phyloP scores from a whole-genome alignment of 202 grass and related monocot species.

The Thinopyrum obtusiflorum region DNA sequence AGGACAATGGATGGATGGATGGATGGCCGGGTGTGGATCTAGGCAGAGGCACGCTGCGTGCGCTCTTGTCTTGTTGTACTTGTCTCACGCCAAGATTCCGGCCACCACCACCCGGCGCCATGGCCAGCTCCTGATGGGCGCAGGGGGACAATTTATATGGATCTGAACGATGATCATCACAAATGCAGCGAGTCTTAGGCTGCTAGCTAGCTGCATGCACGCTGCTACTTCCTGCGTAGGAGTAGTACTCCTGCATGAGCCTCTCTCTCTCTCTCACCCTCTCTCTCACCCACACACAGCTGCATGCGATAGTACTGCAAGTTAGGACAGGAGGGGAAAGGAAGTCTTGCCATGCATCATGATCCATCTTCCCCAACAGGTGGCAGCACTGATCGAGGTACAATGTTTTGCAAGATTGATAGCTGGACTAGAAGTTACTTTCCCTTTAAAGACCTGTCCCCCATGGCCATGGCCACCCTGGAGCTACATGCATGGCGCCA shows the following conservation, averaged over 20 bases:
- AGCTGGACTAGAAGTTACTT: slow-evolving; percentile 23
- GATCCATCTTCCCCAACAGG: slow-evolving; percentile 14
- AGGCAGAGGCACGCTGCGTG: neutral
- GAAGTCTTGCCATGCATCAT: slow-evolving; percentile 42
- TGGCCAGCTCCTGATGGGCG: slow-evolving; percentile 14
- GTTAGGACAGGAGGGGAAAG: neutral
- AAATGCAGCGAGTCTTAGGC: slow-evolving; percentile 2
- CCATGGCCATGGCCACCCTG: neutral
- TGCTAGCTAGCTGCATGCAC: neutral
- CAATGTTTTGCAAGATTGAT: slow-evolving; percentile 26
- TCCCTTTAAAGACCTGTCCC: slow-evolving; percentile 36
- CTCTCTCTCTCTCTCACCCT: neutral
- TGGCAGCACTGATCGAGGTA: slow-evolving; percentile 7
- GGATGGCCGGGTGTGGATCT: neutral
- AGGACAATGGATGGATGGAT: slow-evolving; percentile 4
- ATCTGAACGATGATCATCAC: slow-evolving; percentile 36
- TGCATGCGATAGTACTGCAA: slow-evolving; percentile 18
- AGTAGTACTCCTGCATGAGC: neutral
- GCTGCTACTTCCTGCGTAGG: neutral
- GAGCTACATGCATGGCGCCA: slow-evolving; percentile 1
- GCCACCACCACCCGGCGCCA: slow-evolving; percentile 13
- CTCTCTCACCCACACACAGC: neutral
- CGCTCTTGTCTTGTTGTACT: slow-evolving; percentile 39
- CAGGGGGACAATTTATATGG: slow-evolving; percentile 62
- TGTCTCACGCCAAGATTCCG: slow-evolving; percentile 53